Base-by-base conservation (phyloP, 176 grass and related monocot genomes). In the Secale cereale region DNA sequence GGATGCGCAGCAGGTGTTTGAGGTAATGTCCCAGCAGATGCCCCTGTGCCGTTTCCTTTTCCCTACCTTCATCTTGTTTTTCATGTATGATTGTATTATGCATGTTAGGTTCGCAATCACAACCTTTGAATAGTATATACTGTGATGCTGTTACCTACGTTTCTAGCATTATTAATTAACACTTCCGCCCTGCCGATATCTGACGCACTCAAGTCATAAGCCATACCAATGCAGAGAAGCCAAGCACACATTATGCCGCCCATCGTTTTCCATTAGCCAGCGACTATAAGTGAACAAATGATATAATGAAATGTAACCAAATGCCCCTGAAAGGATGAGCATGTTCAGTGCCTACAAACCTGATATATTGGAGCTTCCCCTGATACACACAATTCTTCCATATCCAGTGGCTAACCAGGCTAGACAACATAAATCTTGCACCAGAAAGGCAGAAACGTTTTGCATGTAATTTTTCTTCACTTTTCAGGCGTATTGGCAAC, bases 1-100 rank as follows among this genome's bases (percentile, higher is more conserved):
- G 41, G 90, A 96, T 74, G 91, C 91, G 29, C 82, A 86, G 2
- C 73, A 96, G 30, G 79, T 99, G 91, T 99, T 92, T 56, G 97
- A 92, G 93, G 97, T 99, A 92, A 94, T 91, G 91, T 28, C 37
- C 62, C 39, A 3, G 23, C 60, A 19, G 23, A 59, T 81, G 9
- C 35, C 74, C n/a, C 1, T 10, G 3, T 7, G 2, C 1, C n/a
- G 26, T 64, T 84, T 28, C 4, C 25, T 87, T 27, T 74, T 70
- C 39, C 36, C 54, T 61, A 36, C 48, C 4, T 36, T 70, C 59
- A 2, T 23, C 26, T 11, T 61, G 10, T 45, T 61, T 28, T 59
- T 5, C 43, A 33, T 32, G 10, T 39, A 12, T 41, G 57, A 36
- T 30, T 78, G 15, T 33, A n/a, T 78, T 79, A 45, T 64, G 26